Evolutionary conservation across 768 basidiomycete species (phyloP).

Genomic region (Roridomyces roridus): DNA sequence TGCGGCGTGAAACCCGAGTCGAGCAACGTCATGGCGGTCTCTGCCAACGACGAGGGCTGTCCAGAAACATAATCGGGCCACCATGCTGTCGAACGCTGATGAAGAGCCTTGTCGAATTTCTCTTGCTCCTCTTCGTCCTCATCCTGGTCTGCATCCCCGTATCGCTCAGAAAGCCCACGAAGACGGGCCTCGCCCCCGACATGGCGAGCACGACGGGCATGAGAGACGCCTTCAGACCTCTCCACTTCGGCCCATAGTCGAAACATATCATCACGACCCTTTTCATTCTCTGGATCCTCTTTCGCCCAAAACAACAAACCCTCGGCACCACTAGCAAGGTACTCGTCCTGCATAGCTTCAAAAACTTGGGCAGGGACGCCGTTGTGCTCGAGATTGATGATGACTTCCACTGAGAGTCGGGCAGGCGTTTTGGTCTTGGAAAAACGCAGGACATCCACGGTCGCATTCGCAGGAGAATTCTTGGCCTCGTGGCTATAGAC

Average conservation of each 20-base stretch:
- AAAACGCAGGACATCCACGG: constrained; percentile 47
- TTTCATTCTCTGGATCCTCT: constrained; percentile 25
- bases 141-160: constrained; percentile 21
- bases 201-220: constrained; percentile 27
- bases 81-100: constrained; percentile 45
- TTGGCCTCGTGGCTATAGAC: constrained; percentile 27
- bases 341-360: constrained; percentile 27
- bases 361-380: constrained; percentile 44
- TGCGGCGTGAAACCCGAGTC: constrained; percentile 50
- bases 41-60: constrained; percentile 50
- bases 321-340: constrained; percentile 31
- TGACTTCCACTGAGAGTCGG: constrained; percentile 47
- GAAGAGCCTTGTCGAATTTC: constrained; percentile 20
- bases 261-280: constrained; percentile 13
- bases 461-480: constrained; percentile 37
- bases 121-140: constrained; percentile 27
- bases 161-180: constrained; percentile 25
- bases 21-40: constrained; percentile 43
- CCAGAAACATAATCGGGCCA: constrained; percentile 51
- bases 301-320: constrained; percentile 34
- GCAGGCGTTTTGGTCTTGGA: constrained; percentile 41
- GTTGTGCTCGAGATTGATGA: constrained; percentile 53
- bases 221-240: constrained; percentile 25
- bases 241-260: constrained; percentile 27
- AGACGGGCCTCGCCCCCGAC: constrained; percentile 29